Conservation (phyloP, 2,329 filamentous ascomycete species). For the Aspergillus ochraceoroseus region DNA sequence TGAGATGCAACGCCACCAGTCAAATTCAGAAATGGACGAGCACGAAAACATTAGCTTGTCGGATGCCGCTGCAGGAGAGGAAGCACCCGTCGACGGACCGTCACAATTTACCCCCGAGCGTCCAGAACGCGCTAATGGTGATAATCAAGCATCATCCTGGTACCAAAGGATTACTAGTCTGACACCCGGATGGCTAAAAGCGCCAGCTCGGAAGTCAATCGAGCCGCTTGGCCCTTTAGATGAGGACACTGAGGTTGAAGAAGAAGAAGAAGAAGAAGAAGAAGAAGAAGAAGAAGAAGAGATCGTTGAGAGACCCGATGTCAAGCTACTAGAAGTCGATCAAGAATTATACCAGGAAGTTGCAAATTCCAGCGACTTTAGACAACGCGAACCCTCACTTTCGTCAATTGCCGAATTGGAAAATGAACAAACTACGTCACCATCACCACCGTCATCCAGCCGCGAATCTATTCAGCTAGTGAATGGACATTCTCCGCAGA, state of each 20-base stretch:
- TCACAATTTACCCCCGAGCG: slow-evolving; percentile 24
- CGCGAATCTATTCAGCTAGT: not conserved
- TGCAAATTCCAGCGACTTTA: slow-evolving; percentile 4
- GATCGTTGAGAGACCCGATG: too few species aligned
- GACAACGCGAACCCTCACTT: not conserved
- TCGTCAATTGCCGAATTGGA: slow-evolving; percentile 7
- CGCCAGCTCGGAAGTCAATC: slow-evolving; percentile 22
- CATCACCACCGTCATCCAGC: too few species aligned
- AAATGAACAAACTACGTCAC: not conserved
- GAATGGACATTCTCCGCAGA: not conserved
- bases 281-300: slow-evolving; percentile 12
- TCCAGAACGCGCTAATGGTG: slow-evolving; percentile 14
- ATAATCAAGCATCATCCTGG: slow-evolving; percentile 35
- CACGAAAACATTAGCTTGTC: slow-evolving; percentile 14
- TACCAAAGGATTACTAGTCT: slow-evolving; percentile 34
- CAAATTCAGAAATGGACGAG: slow-evolving; percentile 9
- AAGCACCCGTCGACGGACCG: slow-evolving; percentile 14
- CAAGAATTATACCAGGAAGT: too few species aligned
- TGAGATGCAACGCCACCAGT: slow-evolving; percentile 14
- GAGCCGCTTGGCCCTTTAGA: slow-evolving; percentile 14
- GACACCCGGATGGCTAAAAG: slow-evolving; percentile 35
- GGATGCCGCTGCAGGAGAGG: slow-evolving; percentile 17
- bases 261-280: slow-evolving; percentile 2
- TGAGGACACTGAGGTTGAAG: slow-evolving; percentile 12
- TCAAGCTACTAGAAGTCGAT: too few species aligned